Conservation (phyloP, 257 asterid genomes). For the Lycium ferocissimum region DNA sequence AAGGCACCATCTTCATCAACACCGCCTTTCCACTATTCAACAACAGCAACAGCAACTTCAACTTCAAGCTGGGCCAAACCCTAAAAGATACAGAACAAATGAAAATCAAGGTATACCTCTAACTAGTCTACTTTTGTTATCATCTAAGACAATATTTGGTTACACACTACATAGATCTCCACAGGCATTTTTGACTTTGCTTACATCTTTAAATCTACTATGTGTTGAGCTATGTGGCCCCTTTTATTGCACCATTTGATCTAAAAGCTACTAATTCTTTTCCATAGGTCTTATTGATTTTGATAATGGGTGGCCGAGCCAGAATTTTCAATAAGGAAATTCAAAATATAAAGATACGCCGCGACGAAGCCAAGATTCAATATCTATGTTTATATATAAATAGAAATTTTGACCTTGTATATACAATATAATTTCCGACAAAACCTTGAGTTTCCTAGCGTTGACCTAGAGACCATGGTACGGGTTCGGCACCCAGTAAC, state of each 20-base stretch:
- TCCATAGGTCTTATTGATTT: background rate
- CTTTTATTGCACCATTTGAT: background rate
- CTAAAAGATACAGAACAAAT: conserved; percentile 67
- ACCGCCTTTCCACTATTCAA: conserved; percentile 36
- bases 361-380: background rate
- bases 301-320: accelerated
- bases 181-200: background rate
- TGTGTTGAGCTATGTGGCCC: background rate
- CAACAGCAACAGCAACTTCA: conserved; percentile 40
- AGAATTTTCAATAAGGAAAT: background rate
- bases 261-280: background rate
- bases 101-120: conserved; percentile 48
- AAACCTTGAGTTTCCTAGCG: too few species aligned
- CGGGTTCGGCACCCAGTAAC: too few species aligned
- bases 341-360: too few species aligned
- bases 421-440: background rate
- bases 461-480: too few species aligned
- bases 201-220: background rate
- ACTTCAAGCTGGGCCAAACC: conserved; percentile 46
- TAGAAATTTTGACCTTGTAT: background rate
- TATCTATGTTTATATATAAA: background rate
- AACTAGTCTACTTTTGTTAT: background rate
- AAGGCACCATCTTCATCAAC: conserved; percentile 37
- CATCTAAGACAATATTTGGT: background rate
- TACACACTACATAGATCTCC: background rate